A percentile compares a stretch with the other conserved stretches of the same genome.
Conservation (phyloP, 2,329 filamentous ascomycete genomes). For the Diplodia corticola region DNA sequence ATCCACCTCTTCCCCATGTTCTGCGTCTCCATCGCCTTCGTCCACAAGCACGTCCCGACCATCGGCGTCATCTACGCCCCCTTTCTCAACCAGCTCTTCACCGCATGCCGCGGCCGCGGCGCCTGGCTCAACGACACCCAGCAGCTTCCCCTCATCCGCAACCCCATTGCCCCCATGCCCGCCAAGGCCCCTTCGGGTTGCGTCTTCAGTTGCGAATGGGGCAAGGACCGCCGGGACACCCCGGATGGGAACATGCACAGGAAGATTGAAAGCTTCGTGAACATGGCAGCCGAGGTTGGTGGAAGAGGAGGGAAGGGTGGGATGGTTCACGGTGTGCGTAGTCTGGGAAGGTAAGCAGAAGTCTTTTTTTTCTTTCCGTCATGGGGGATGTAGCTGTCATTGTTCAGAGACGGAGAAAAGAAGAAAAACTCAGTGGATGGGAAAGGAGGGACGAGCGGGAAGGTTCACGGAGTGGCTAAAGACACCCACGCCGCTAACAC, state of each 20-base stretch:
- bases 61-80: constrained; percentile 74
- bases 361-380: too few relatives aligned
- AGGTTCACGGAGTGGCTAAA: not conserved
- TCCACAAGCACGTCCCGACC: constrained; percentile 59
- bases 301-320: constrained; percentile 66
- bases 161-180: constrained; percentile 64
- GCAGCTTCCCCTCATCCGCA: constrained; percentile 62
- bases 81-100: constrained; percentile 68
- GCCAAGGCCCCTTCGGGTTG: constrained; percentile 66
- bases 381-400: too few relatives aligned
- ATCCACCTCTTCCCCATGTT: constrained; percentile 80
- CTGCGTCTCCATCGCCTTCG: constrained; percentile 74
- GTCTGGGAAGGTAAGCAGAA: constrained; percentile 58
- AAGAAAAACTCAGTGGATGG: not conserved
- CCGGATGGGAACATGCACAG: constrained; percentile 67
- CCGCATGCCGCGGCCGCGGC: constrained; percentile 64
- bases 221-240: constrained; percentile 69
- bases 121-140: constrained; percentile 69
- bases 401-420: not conserved
- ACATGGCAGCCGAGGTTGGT: constrained; percentile 68
- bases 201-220: constrained; percentile 76
- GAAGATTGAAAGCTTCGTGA: constrained; percentile 74
- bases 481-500: not conserved
- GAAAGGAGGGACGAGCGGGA: not conserved
- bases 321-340: constrained; percentile 76